Evolutionary conservation across 2,329 filamentous ascomycete species (phyloP).

Genomic region (Hymenotorrendiella dingleyae): DNA sequence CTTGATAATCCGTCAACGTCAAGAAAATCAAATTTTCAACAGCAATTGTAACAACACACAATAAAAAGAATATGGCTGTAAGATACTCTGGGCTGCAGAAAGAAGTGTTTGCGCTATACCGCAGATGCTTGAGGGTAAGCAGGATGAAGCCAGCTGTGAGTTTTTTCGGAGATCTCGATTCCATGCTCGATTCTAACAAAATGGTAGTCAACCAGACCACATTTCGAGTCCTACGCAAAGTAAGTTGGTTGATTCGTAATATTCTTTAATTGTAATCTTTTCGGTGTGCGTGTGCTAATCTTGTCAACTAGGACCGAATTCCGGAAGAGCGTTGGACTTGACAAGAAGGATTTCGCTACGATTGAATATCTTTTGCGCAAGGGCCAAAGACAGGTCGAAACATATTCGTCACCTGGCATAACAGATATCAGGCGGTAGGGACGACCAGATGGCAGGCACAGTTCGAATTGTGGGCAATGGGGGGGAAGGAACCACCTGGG

Average conservation of each 20-base stretch:
- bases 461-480: neutral
- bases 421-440: constrained; percentile 44
- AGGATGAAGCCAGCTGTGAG: constrained; percentile 72
- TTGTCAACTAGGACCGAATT: constrained; percentile 63
- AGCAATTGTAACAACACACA: constrained; percentile 5
- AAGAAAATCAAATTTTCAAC: neutral
- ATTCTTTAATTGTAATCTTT: neutral
- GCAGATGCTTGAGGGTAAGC: constrained; percentile 75
- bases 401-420: constrained; percentile 59
- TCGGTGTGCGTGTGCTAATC: neutral
- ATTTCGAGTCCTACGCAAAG: constrained; percentile 62
- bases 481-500: constrained; percentile 13
- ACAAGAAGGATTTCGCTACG: constrained; percentile 64
- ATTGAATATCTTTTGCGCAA: constrained; percentile 65
- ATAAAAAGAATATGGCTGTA: constrained; percentile 26
- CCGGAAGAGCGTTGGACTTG: constrained; percentile 51
- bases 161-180: constrained; percentile 7
- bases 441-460: neutral
- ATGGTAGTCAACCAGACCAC: constrained; percentile 50
- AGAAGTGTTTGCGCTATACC: constrained; percentile 81
- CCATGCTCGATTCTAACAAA: no score
- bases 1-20: constrained; percentile 1
- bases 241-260: constrained; percentile 31
- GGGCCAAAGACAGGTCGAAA: constrained; percentile 60
- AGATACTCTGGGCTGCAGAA: constrained; percentile 82